Evolutionary conservation across 495 filamentous ascomycete genomes (phyloP).

Genomic region (Polyplosphaeria fusca): DNA sequence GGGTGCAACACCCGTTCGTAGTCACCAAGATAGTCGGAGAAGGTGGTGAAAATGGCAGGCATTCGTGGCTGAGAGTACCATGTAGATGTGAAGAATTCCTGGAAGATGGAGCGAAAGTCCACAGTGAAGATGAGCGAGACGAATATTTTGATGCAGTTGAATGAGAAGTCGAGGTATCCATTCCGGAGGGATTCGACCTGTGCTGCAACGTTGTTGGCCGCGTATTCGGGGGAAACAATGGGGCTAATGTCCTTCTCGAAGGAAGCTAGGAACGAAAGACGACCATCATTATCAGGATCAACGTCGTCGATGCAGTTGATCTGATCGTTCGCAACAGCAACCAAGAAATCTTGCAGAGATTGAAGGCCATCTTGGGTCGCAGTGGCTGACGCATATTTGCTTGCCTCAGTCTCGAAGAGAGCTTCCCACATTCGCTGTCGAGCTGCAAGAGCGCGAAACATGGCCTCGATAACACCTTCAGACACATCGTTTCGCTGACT

Average conservation of each 20-base stretch:
- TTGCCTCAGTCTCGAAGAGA: conserved; percentile 81
- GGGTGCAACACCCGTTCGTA: conserved; percentile 77
- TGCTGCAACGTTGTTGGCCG: conserved; percentile 56
- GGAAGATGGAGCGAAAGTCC: conserved; percentile 76
- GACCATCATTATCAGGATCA: conserved; percentile 60
- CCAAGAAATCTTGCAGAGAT: conserved; percentile 83
- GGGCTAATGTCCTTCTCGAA: conserved; percentile 76
- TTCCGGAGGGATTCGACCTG: conserved; percentile 74
- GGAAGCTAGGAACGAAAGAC: conserved; percentile 70
- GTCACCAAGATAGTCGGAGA: conserved; percentile 89
- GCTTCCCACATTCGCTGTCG: conserved; percentile 82
- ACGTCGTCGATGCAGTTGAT: conserved; percentile 91
- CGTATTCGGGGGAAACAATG: conserved; percentile 76
- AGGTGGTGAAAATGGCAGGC: conserved; percentile 84
- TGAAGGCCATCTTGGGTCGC: conserved; percentile 68
- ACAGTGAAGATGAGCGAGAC: conserved; percentile 77
- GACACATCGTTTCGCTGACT: conserved; percentile 81
- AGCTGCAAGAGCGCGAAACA: conserved; percentile 77
- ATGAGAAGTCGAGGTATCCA: conserved; percentile 90
- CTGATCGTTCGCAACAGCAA: conserved; percentile 97
- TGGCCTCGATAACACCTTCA: conserved; percentile 90
- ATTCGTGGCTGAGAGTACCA: conserved; percentile 85
- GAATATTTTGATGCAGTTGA: conserved; percentile 83
- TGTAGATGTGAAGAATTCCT: conserved; percentile 82
- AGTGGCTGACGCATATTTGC: conserved; percentile 60